Base-by-base conservation (phyloP, 2,329 filamentous ascomycete genomes). In the Aspergillus calidoustus region DNA sequence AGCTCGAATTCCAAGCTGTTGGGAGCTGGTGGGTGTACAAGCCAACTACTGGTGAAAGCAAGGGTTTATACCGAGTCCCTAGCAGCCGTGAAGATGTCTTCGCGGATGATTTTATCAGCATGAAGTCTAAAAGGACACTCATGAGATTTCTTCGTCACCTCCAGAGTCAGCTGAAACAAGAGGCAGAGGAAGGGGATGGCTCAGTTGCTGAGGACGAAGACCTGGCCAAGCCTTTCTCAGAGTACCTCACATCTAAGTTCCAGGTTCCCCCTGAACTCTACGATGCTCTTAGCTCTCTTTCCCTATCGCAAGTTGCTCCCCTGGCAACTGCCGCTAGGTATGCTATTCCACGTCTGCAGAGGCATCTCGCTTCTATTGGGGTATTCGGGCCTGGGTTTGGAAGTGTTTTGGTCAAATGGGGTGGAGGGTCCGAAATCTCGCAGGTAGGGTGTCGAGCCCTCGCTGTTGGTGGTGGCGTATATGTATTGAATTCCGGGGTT, bases 81-180 rank as follows among this genome's bases (percentile, higher is more conserved):
- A 93, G 91, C 65, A 93, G 91, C 30, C 87, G 94, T 67, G 94
- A 99, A 79, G 94, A 97, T 78, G 87, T 98, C 49, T 97, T 97
- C 76, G 86, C 89, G 52, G 90, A 92, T 74, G 86, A 86, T 41
- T 83, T 84, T 25, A 91, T 98, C 60, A 87, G 92, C 50, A 84
- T 90, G 67, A 90, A 90, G 66, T 88, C 92, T 6, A 98, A 98
- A 80, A 88, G 94, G 57, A 86, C 86, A 9, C 79, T 98, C 71
- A 97, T 97, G 90, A 96, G 96, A 76, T 96, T 97, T 71, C 84
- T 98, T 71, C 93, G 94, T 75, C 94, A 95, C 73, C 90, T 97
- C 86, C 92, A 69, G 49, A 53, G 70, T 34, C 61, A 59, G 9
- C 89, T 89, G 70, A 86, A 91, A 67, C 46, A 46, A 19, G 63